Percentiles rank a stretch among this genome's conserved stretches.
phyloP scores from a whole-genome alignment of 2,329 filamentous ascomycete genomes.

The Ophiostoma quercus region DNA sequence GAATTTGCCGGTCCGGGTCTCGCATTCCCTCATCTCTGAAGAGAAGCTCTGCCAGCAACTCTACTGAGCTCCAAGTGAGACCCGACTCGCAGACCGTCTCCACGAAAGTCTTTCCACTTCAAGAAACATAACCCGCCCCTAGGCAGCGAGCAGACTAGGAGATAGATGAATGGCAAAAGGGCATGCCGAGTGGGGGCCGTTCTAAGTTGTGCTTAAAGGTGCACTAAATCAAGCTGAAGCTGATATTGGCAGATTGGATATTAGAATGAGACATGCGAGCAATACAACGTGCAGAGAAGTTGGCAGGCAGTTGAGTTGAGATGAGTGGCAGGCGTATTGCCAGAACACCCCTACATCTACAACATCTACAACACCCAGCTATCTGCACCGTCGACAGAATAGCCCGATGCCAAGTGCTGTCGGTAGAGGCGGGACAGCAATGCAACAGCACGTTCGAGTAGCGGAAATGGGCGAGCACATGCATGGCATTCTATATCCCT shows the following conservation, averaged over 20 bases:
- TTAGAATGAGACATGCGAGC: not conserved
- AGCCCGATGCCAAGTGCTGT: slow-evolving; percentile 5
- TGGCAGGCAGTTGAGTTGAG: no score
- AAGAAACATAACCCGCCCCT: slow-evolving; percentile 10
- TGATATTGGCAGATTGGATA: no score
- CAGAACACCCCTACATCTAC: not conserved
- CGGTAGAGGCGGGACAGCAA: not conserved
- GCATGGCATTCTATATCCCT: not conserved
- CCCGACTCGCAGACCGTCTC: not conserved
- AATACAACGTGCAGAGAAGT: not conserved
- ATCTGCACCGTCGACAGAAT: not conserved
- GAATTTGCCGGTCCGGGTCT: not conserved
- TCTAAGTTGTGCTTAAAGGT: not conserved
- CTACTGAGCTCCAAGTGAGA: not conserved
- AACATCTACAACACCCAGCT: not conserved
- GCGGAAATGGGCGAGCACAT: not conserved
- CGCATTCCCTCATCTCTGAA: not conserved
- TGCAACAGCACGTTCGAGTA: not conserved
- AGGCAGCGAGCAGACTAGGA: slow-evolving; percentile 5
- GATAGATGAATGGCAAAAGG: not conserved
- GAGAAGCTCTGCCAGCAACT: no score
- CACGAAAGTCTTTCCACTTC: slow-evolving; percentile 7
- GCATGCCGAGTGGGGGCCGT: not conserved
- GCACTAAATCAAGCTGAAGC: not conserved
- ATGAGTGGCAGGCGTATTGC: no score